Conservation (phyloP, 805 yeast genomes). For the Candida saitoana region DNA sequence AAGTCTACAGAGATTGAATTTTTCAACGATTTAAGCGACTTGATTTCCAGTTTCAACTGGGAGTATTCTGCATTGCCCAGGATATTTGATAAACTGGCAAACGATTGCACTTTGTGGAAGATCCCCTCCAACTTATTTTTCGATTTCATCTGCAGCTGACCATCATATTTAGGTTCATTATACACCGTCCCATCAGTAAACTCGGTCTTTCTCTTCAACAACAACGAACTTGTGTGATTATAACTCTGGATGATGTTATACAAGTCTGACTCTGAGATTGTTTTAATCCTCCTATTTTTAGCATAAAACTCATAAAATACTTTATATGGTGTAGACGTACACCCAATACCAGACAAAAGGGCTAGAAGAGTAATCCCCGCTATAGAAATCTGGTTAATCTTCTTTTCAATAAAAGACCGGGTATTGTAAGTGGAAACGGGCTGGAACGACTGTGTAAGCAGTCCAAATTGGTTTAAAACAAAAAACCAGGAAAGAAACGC, state of each 20-base stretch:
- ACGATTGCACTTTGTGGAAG: conserved; percentile 38
- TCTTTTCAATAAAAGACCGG: conserved; percentile 33
- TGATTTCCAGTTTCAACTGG: conserved; percentile 39
- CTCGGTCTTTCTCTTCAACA: conserved; percentile 29
- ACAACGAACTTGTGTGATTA: conserved; percentile 38
- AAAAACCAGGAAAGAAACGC: conserved; percentile 29
- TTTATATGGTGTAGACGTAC: conserved; percentile 42
- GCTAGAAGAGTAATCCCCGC: conserved; percentile 51
- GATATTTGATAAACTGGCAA: conserved; percentile 29
- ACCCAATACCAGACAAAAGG: conserved; percentile 49
- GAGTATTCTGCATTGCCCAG: conserved; percentile 17
- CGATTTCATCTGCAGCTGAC: conserved; percentile 5
- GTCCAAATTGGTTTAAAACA: conserved; percentile 31
- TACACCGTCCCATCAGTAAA: conserved; percentile 29
- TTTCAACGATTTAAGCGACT: conserved; percentile 29
- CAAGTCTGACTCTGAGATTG: conserved; percentile 28
- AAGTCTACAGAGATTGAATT: conserved; percentile 29
- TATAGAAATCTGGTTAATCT: conserved; percentile 44
- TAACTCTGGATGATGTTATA: conserved; percentile 33
- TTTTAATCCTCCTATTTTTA: conserved; percentile 4
- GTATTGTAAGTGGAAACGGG: conserved; percentile 14
- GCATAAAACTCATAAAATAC: conserved; percentile 10
- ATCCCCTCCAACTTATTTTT: conserved; percentile 25
- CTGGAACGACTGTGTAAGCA: conserved; percentile 22
- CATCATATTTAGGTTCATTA: conserved; percentile 14